These are phyloP conservation scores for Diplocarpon mali DNA, from an alignment of 2,329 filamentous ascomycete genomes.

Conservation along the genomic window DNA sequence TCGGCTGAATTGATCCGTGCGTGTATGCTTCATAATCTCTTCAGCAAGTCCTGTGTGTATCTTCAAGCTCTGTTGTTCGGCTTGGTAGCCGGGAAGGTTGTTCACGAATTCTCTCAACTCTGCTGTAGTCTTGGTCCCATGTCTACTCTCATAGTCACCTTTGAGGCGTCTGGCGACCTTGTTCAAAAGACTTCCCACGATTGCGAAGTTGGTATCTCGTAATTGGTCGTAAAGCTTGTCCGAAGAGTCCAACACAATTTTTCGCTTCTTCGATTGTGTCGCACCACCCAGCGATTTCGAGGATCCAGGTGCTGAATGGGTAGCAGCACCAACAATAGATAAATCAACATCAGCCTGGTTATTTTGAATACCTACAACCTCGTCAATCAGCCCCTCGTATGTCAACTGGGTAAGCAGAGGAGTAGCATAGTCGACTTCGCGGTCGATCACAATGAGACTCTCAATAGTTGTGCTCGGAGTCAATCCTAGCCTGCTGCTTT, in stretches of 20 bases:
- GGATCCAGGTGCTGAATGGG: constrained; percentile 42
- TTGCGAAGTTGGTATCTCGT: constrained; percentile 87
- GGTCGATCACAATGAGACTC: constrained; percentile 87
- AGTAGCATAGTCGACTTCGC: constrained; percentile 88
- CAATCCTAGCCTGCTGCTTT: constrained; percentile 52
- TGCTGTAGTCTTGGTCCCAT: constrained; percentile 75
- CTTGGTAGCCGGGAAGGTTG: constrained; percentile 82
- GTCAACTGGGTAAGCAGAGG: constrained; percentile 88
- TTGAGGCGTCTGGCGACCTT: constrained; percentile 80
- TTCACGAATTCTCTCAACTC: constrained; percentile 94
- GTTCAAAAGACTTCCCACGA: constrained; percentile 80
- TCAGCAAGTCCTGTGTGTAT: constrained; percentile 87
- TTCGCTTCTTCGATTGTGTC: constrained; percentile 66
- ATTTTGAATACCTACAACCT: constrained; percentile 82
- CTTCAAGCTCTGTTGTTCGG: constrained; percentile 86
- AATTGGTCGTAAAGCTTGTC: constrained; percentile 84
- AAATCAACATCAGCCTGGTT: constrained; percentile 91
- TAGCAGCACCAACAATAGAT: constrained; percentile 69
- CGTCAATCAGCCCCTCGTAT: constrained; percentile 92
- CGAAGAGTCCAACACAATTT: constrained; percentile 77
- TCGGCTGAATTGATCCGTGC: constrained; percentile 79
- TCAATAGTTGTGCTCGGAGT: constrained; percentile 82
- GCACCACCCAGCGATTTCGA: constrained; percentile 44
- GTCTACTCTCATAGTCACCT: constrained; percentile 78
- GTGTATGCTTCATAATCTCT: constrained; percentile 88